These are phyloP conservation scores for Colletotrichum cuscutae DNA, from an alignment of 2,329 filamentous ascomycete species.

Conservation along the genomic window DNA sequence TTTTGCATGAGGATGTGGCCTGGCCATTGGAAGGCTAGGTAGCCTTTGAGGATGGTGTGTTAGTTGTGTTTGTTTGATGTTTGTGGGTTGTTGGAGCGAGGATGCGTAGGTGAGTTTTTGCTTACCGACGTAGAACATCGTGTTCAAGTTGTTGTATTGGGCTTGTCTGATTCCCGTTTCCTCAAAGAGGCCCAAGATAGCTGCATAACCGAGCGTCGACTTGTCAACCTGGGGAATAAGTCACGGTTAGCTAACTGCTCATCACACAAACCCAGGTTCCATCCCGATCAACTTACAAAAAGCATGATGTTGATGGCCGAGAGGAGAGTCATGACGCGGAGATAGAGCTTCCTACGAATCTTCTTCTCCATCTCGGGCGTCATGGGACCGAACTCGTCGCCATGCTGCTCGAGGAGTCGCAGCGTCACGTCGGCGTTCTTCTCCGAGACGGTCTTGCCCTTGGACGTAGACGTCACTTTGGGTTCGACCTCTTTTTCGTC, in stretches of 20 bases:
- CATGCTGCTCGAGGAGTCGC: slow-evolving; percentile 47
- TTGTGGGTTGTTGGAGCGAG: too few relatives aligned
- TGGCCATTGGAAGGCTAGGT: slow-evolving; percentile 48
- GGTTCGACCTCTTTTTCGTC: slow-evolving; percentile 15
- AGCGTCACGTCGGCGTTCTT: slow-evolving; percentile 50
- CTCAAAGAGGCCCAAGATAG: slow-evolving; percentile 53
- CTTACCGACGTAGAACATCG: slow-evolving; percentile 53
- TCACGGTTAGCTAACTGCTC: not conserved
- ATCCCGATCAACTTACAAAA: slow-evolving; percentile 42
- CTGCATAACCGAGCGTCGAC: slow-evolving; percentile 51
- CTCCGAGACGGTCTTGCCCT: slow-evolving; percentile 28
- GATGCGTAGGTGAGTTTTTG: not conserved
- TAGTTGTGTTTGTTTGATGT: too few relatives aligned
- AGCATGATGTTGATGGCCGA: slow-evolving; percentile 48
- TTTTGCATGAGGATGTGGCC: slow-evolving; percentile 53
- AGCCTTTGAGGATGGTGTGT: slow-evolving; percentile 39
- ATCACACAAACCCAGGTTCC: too few relatives aligned
- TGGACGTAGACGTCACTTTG: not conserved
- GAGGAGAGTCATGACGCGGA: slow-evolving; percentile 45
- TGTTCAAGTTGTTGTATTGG: slow-evolving; percentile 53
- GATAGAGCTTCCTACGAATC: slow-evolving; percentile 46
- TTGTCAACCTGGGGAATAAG: slow-evolving; percentile 47
- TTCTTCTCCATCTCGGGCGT: slow-evolving; percentile 45
- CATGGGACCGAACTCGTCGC: slow-evolving; percentile 42
- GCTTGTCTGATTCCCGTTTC: slow-evolving; percentile 49